These are phyloP conservation scores for Metschnikowia anglica DNA, from an alignment of 805 yeast species.

Conservation along the genomic window DNA sequence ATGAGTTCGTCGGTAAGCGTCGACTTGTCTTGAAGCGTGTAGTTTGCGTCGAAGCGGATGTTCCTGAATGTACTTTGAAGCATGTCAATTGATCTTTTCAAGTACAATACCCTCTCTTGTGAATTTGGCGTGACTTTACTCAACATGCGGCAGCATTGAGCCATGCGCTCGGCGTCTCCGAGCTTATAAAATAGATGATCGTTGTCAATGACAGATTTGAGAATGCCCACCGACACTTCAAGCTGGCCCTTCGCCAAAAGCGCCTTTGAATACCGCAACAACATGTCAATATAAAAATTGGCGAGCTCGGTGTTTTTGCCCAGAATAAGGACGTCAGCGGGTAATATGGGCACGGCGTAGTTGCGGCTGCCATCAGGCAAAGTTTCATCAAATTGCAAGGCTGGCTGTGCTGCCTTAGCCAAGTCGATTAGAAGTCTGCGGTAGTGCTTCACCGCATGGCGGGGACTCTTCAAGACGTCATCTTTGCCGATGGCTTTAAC, in stretches of 20 bases:
- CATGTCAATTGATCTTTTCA: conserved; percentile 35
- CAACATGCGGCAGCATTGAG: conserved; percentile 40
- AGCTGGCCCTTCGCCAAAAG: conserved; percentile 41
- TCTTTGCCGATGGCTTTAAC: conserved; percentile 46
- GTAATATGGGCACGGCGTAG: conserved; percentile 37
- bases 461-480: conserved; percentile 41
- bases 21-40: conserved; percentile 27
- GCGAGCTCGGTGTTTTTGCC: conserved; percentile 33
- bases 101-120: conserved; percentile 25
- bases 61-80: conserved; percentile 29
- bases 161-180: conserved; percentile 42
- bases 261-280: conserved; percentile 41
- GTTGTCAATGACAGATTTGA: conserved; percentile 32
- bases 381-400: conserved; percentile 28
- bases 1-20: conserved; percentile 40
- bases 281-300: conserved; percentile 44
- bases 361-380: conserved; percentile 21
- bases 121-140: conserved; percentile 26
- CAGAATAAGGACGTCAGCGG: conserved; percentile 29
- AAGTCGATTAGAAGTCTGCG: conserved; percentile 36
- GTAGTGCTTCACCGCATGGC: conserved; percentile 45
- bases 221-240: conserved; percentile 29
- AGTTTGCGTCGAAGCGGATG: conserved; percentile 26
- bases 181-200: conserved; percentile 37
- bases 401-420: conserved; percentile 29